Percentiles rank a stretch among this genome's conserved stretches.
Evolutionary conservation across 2,329 filamentous ascomycete genomes (phyloP).

Genomic region (Bipolaris victoriae): DNA sequence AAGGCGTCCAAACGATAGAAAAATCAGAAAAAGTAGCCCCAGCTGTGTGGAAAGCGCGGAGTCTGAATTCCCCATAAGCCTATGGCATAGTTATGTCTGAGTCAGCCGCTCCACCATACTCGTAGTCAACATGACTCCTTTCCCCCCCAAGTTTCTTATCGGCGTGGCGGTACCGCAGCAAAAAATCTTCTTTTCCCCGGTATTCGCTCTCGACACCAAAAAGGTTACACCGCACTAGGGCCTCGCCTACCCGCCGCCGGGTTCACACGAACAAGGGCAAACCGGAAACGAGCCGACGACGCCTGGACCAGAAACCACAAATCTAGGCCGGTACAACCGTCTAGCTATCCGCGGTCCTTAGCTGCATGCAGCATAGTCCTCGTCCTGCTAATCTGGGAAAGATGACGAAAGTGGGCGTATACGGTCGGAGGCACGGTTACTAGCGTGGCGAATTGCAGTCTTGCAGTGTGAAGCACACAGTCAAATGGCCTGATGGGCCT

Average conservation of each 20-base stretch:
- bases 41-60: not conserved
- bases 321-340: slow-evolving; percentile 13
- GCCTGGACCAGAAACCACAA: not conserved
- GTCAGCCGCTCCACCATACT: slow-evolving; percentile 11
- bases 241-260: slow-evolving; percentile 8
- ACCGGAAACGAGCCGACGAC: not conserved
- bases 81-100: slow-evolving; percentile 8
- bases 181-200: not conserved
- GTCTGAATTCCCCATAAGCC: not conserved
- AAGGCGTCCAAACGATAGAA: not conserved
- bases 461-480: not conserved
- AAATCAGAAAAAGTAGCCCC: not conserved
- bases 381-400: not conserved
- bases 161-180: slow-evolving; percentile 6
- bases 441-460: slow-evolving; percentile 9
- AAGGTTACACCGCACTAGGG: not conserved
- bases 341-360: slow-evolving; percentile 1
- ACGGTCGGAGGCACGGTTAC: not conserved
- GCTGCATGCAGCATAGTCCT: not conserved
- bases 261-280: not conserved
- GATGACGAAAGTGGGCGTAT: slow-evolving; percentile 12
- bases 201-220: not conserved
- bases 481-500: slow-evolving; percentile 5
- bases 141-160: not conserved
- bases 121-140: slow-evolving; percentile 9